These are phyloP conservation scores for Colletotrichum incanum DNA, from an alignment of 2,329 filamentous ascomycete genomes.

Conservation along the genomic window DNA sequence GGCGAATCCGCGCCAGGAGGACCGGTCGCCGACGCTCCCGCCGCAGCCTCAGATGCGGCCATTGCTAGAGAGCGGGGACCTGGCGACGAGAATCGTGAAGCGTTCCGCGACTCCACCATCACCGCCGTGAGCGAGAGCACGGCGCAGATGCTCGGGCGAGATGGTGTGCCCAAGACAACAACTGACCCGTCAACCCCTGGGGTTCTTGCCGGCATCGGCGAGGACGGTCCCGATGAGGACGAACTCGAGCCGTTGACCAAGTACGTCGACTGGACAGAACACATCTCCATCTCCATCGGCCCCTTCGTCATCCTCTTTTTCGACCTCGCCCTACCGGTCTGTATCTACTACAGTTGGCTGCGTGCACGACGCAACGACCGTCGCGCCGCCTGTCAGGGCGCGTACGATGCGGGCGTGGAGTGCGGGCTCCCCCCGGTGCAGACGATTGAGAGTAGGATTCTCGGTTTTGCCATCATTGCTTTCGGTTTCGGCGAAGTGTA, in stretches of 20 bases:
- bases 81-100: slow-evolving; percentile 37
- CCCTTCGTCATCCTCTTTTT: slow-evolving; percentile 42
- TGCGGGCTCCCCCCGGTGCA: slow-evolving; percentile 29
- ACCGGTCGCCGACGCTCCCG: slow-evolving; percentile 32
- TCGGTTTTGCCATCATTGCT: slow-evolving; percentile 39
- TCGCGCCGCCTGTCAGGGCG: slow-evolving; percentile 22
- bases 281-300: slow-evolving; percentile 42
- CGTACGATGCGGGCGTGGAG: slow-evolving; percentile 33
- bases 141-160: slow-evolving; percentile 32
- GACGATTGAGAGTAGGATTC: slow-evolving; percentile 36
- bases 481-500: slow-evolving; percentile 41
- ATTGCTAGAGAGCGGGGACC: slow-evolving; percentile 25
- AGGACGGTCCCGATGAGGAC: slow-evolving; percentile 24
- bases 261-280: slow-evolving; percentile 41
- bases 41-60: slow-evolving; percentile 4
- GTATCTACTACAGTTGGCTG: slow-evolving; percentile 41
- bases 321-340: slow-evolving; percentile 35
- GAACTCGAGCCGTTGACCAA: slow-evolving; percentile 40
- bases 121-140: slow-evolving; percentile 39
- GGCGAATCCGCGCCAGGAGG: slow-evolving; percentile 19
- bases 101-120: slow-evolving; percentile 39
- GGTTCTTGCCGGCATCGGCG: slow-evolving; percentile 28
- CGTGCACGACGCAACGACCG: slow-evolving; percentile 37
- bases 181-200: slow-evolving; percentile 29
- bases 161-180: slow-evolving; percentile 35